Evolutionary conservation across 345 rosid species (phyloP), one percentile per base, ranked within the genome.

Genomic region (Populus simonii): DNA sequence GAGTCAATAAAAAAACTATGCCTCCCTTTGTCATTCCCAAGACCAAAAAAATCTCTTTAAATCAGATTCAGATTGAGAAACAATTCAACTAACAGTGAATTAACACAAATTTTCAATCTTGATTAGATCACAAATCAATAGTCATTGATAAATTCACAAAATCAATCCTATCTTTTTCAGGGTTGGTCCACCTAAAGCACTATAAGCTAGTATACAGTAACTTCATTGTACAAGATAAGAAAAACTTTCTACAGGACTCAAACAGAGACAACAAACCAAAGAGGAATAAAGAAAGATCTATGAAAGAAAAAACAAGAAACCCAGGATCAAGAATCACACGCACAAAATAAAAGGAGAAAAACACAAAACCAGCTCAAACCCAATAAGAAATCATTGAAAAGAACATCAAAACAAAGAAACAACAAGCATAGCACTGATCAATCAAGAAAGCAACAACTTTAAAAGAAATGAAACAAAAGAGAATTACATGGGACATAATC

Each of bases 401-500:
- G 22, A 5, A 2, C 9, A 61, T n/a, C 16, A 59, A 15, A 65
- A 61, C 25, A 43, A n/a, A 59, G 29, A n/a, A 23, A 59, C 63
- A 59, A 59, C 13, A n/a, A 59, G 9, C 65, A 59, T 23, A 23
- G 65, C 5, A 4, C 9, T 23, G 65, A 59, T 25, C 12, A 79
- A 69, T 47, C 71, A 75, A 76, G 70, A 72, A 78, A 41, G 61
- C 11, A 73, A n/a, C 35, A 31, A 15, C 13, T 9, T 57, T 10
- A 9, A 18, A 45, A 43, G 38, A 68, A 20, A 67, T 71, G 72
- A 47, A 69, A 63, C 36, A 70, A 55, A 80, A 23, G 36, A 62
- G 11, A 20, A 25, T 66, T 31, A 84, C 96, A 88, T 80, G 87
- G 83, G 77, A 70, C 70, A 75, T 79, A 79, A 80, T 82, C 74